phyloP scores from a whole-genome alignment of 2,329 filamentous ascomycete genomes.

The Pseudogymnoascus sp. region DNA sequence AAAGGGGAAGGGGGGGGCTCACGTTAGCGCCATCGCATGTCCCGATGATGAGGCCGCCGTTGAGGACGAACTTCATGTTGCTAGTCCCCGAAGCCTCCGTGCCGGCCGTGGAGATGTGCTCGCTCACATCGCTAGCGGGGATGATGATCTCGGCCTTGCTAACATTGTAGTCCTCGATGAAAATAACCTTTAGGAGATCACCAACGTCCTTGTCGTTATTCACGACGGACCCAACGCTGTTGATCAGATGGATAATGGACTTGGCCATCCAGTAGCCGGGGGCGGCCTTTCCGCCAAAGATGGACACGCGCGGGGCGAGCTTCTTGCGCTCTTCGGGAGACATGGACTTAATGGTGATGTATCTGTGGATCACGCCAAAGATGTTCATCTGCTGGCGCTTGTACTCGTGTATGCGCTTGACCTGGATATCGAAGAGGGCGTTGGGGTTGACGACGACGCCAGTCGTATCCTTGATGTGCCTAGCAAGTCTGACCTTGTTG shows the following conservation, averaged over 20 bases:
- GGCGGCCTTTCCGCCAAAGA: slow-evolving; percentile 96
- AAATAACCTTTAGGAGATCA: slow-evolving; percentile 92
- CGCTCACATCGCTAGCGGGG: slow-evolving; percentile 90
- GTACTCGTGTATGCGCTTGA: slow-evolving; percentile 99
- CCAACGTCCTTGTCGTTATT: slow-evolving; percentile 91
- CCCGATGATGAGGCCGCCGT: slow-evolving; percentile 93
- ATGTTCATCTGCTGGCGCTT: slow-evolving; percentile 99
- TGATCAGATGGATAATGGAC: slow-evolving; percentile 95
- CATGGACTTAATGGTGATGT: slow-evolving; percentile 82
- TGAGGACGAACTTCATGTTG: slow-evolving; percentile 99
- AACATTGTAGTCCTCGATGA: slow-evolving; percentile 97
- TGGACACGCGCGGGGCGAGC: slow-evolving; percentile 77
- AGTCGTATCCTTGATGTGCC: slow-evolving; percentile 78
- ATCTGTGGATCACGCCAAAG: slow-evolving; percentile 93
- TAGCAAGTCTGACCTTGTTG: slow-evolving; percentile 88
- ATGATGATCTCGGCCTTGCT: slow-evolving; percentile 97
- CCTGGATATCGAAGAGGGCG: slow-evolving; percentile 90
- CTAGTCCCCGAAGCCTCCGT: slow-evolving; percentile 87
- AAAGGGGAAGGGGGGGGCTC: slow-evolving; percentile 37
- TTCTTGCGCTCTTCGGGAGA: slow-evolving; percentile 78
- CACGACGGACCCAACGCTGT: slow-evolving; percentile 80
- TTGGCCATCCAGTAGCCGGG: slow-evolving; percentile 99
- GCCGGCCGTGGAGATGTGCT: slow-evolving; percentile 96
- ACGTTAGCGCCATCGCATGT: slow-evolving; percentile 97
- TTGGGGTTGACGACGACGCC: slow-evolving; percentile 79